Evolutionary conservation across 2,329 filamentous ascomycete genomes (phyloP).

Genomic region (Penicillium psychrosexuale): DNA sequence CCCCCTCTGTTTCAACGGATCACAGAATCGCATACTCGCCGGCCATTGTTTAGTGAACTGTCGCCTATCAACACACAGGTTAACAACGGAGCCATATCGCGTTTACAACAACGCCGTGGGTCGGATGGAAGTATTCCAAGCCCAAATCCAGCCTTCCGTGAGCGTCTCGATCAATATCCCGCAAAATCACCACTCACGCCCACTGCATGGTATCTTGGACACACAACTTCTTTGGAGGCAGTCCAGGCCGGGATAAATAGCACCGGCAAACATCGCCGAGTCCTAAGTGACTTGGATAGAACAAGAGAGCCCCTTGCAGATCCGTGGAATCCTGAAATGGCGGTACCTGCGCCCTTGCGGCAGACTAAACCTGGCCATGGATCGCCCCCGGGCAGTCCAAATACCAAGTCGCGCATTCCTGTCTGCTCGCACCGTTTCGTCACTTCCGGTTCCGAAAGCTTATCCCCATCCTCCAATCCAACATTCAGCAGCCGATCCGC

Average conservation of each 20-base stretch:
- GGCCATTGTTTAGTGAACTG: conserved; percentile 73
- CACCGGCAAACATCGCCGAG: conserved; percentile 36
- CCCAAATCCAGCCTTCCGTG: conserved; percentile 44
- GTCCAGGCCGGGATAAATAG: conserved; percentile 30
- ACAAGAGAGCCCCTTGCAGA: conserved; percentile 29
- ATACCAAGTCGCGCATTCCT: conserved; percentile 47
- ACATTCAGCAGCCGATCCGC: conserved; percentile 31
- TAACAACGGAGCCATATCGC: conserved; percentile 55
- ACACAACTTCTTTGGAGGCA: conserved; percentile 44
- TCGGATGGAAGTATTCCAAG: conserved; percentile 68
- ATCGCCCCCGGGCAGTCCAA: conserved; percentile 27
- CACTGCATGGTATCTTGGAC: conserved; percentile 62
- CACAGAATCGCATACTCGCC: conserved; percentile 42
- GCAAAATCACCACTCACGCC: conserved; percentile 62
- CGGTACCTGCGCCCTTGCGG: conserved; percentile 30
- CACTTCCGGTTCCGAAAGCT: conserved; percentile 42
- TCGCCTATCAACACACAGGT: conserved; percentile 57
- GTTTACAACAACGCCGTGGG: conserved; percentile 57
- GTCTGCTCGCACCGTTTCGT: conserved; percentile 41
- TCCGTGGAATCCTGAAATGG: conserved; percentile 35
- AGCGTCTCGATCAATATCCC: conserved; percentile 36
- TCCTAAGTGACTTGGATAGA: conserved; percentile 58
- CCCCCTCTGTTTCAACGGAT: conserved; percentile 20
- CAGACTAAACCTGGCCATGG: conserved; percentile 26
- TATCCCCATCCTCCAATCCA: conserved; percentile 38